Base-by-base conservation (phyloP, 2,329 filamentous ascomycete species). In the Colletotrichum lini region DNA sequence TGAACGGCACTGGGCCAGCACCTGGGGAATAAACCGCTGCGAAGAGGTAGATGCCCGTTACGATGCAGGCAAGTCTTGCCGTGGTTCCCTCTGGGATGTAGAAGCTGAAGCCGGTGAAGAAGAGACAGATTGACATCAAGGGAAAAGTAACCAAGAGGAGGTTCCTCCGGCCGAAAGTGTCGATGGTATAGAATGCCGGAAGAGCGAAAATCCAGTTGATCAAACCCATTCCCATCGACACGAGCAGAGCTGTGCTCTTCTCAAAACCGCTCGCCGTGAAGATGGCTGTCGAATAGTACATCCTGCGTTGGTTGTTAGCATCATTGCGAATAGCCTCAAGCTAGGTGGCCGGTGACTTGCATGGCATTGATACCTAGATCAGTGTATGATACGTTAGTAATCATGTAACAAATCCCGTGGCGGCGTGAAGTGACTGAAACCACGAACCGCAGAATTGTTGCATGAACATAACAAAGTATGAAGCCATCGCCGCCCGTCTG, bases 131-230 rank as follows among this genome's bases (percentile, higher is more conserved):
- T 2, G 87, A 82, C 87, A 90, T 89, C 21, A 88, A 80, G 0
- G 88, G 88, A 77, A 90, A 90, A 2, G 87, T 89, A 73, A 89
- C 87, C 2, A 90, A 78, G 1, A 90, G 81, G 2, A 90, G 78
- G 42, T 86, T 82, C n/a, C 88, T 82, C 30, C 88, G 86, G 0
- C 88, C 88, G 66, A 84, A 89, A 0, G 87, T 90, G 68, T 90
- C 88, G 60, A 90, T 90, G 1, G 88, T 90, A 78, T 86, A 88
- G 52, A 89, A 79, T 2, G 88, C 88, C 0, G 88, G 88, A 71
- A 88, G 87, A 3, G 88, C 88, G 65, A 89, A 89, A 4, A 90
- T 65, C 74, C 88, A 90, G 78, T 90, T 90, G 63, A 89, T 82
- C 26, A 89, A 77, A 12, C 88, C 88, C 67, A 87, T 88, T 2